phyloP scores from a whole-genome alignment of 1,284 basidiomycete species.

The Thelephora terrestris region DNA sequence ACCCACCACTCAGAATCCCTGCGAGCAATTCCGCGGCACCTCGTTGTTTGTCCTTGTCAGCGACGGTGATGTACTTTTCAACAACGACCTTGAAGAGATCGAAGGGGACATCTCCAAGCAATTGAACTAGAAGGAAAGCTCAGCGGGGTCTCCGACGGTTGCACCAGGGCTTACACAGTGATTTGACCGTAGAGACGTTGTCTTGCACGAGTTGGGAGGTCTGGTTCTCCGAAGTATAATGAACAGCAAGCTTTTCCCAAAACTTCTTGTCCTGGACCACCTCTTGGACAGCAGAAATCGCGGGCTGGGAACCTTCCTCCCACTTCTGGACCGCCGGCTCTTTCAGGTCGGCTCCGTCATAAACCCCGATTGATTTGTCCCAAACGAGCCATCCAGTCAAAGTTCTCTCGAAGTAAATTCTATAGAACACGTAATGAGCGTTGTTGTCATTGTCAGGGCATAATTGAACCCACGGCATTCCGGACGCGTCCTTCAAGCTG shows the following conservation, averaged over 20 bases:
- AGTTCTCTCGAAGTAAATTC: conserved; percentile 43
- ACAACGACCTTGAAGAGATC: conserved; percentile 42
- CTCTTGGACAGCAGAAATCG: conserved; percentile 37
- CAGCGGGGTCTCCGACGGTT: neutral
- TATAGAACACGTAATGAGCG: conserved; percentile 13
- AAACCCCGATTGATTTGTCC: conserved; percentile 34
- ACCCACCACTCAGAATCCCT: conserved; percentile 58
- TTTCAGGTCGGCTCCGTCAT: conserved; percentile 34
- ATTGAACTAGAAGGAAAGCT: conserved; percentile 39
- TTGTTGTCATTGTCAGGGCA: neutral
- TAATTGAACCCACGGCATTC: conserved; percentile 33
- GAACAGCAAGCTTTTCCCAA: conserved; percentile 50
- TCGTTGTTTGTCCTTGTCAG: conserved; percentile 77
- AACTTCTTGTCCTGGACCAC: conserved; percentile 34
- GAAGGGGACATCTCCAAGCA: conserved; percentile 58
- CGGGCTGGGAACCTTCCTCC: conserved; percentile 38
- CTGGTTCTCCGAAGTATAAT: conserved; percentile 61
- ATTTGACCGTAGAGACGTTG: conserved; percentile 63
- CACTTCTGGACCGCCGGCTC: conserved; percentile 46
- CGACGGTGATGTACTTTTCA: conserved; percentile 42
- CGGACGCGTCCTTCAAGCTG: conserved; percentile 22
- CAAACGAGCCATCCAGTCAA: conserved; percentile 54
- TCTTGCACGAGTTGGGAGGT: conserved; percentile 50
- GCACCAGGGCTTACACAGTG: conserved; percentile 46
- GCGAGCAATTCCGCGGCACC: conserved; percentile 83